These are phyloP conservation scores for Amanita rimosa DNA, from an alignment of 768 basidiomycete genomes.

Conservation along the genomic window DNA sequence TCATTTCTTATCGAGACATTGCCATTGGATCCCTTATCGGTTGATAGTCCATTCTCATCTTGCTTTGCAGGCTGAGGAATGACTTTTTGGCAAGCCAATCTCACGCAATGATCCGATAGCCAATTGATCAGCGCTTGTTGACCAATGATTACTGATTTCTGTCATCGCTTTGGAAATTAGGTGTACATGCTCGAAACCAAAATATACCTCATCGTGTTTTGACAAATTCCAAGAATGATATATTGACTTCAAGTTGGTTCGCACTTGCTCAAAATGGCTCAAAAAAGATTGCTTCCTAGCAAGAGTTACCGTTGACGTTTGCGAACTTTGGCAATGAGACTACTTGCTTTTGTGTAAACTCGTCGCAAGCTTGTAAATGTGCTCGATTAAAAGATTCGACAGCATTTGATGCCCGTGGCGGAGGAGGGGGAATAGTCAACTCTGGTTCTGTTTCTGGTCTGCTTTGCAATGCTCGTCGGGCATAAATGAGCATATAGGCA, in stretches of 20 bases:
- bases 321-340: background rate
- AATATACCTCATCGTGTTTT: conserved; percentile 33
- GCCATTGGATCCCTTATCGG: background rate
- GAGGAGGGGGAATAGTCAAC: conserved; percentile 29
- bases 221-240: conserved; percentile 51
- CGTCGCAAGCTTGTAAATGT: conserved; percentile 43
- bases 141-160: conserved; percentile 51
- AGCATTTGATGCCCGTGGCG: conserved; percentile 39
- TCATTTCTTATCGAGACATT: conserved; percentile 13
- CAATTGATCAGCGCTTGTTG: conserved; percentile 50
- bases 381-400: conserved; percentile 42
- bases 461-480: conserved; percentile 23
- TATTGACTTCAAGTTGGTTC: conserved; percentile 44
- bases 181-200: background rate
- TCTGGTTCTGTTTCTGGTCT: background rate
- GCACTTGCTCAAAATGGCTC: conserved; percentile 34
- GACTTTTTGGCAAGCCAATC: conserved; percentile 1
- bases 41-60: background rate
- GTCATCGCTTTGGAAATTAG: background rate
- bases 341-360: conserved; percentile 35
- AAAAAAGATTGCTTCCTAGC: conserved; percentile 32
- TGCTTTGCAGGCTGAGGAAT: background rate
- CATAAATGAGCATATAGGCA: conserved; percentile 94
- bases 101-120: conserved; percentile 32
- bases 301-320: background rate